Percentiles rank a stretch among this genome's conserved stretches.
These are phyloP conservation scores for Ustilago lituana DNA, from an alignment of 1,284 basidiomycete species.

Conservation along the genomic window DNA sequence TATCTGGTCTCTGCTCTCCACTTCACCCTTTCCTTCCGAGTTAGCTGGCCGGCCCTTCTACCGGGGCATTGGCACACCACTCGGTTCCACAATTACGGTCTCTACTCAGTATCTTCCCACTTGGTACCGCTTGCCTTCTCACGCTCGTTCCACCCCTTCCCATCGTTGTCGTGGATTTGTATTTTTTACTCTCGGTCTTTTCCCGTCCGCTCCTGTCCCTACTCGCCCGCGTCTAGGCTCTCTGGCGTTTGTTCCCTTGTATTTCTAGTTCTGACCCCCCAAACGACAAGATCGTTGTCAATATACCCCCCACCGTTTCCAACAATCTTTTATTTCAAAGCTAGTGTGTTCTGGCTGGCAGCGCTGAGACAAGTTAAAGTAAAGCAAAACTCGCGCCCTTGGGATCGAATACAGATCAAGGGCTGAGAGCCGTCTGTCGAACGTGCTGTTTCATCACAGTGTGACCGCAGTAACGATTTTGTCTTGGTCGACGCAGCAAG, in stretches of 20 bases:
- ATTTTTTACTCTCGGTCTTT: constrained; percentile 13
- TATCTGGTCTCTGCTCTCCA: constrained; percentile 4
- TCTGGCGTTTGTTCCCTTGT: constrained; percentile 8
- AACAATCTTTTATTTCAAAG: neutral
- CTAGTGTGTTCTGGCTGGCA: too few relatives aligned
- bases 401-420: too few relatives aligned
- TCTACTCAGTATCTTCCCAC: constrained; percentile 11
- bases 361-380: too few relatives aligned
- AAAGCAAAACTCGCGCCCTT: too few relatives aligned
- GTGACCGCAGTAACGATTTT: too few relatives aligned
- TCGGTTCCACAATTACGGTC: constrained; percentile 19
- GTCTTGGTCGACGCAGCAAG: too few relatives aligned
- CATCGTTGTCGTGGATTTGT: constrained; percentile 2
- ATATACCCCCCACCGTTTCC: constrained; percentile 28
- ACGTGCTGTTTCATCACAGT: too few relatives aligned
- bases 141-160: constrained; percentile 12
- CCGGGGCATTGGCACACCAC: constrained; percentile 30
- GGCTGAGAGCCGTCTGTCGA: too few relatives aligned
- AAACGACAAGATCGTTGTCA: constrained; percentile 38
- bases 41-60: constrained; percentile 26
- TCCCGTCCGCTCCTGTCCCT: constrained; percentile 20
- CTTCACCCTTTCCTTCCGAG: constrained; percentile 7
- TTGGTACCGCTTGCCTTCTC: constrained; percentile 7
- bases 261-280: constrained; percentile 26
- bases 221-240: neutral